Evolutionary conservation across 768 basidiomycete species (phyloP), one percentile per base, ranked within the genome.

Genomic region (Crucibulum laeve): DNA sequence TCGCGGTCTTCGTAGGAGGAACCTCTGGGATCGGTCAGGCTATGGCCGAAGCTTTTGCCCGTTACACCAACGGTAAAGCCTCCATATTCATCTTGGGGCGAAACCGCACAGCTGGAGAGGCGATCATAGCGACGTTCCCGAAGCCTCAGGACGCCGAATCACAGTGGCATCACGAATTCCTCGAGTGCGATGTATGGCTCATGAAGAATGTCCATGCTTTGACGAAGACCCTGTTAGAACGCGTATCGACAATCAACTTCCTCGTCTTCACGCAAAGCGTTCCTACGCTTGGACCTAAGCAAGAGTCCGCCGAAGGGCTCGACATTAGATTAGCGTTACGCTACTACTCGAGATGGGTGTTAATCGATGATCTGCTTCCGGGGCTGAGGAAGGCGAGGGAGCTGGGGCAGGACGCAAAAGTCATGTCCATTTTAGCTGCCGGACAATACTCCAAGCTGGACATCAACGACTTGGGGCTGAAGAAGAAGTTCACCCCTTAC

Each of bases 41-140:
- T 5, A 71, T 73, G 53, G 75, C 73, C 0, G 59, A 68, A 36
- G 60, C 65, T 4, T 70, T 79, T 40, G 76, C 72, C 5, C 56
- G 61, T 7, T 58, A 71, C 50, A 71, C 74, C 0, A 67, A 74
- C 18, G 77, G 79, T 14, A 70, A 73, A 43, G 68, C 70, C 19
- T 67, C 73, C 48, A 76, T 82, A 55, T 56, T 80, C 50, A 63
- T 81, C 50, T 64, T 76, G 23, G 79, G 77, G 0, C 67, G 77
- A 8, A 79, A 78, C 58, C 64, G 65, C 35, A 57, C 47, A 13
- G 72, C 77, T 4, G 79, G 75, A 1, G 66, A 77, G 25, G 42
- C 54, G 15, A 69, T 76, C 48, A 61, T 82, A 43, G 63, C 69
- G 1, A 54, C 53, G 2, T 53, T 79, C 36, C 72, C 74, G 14